Percentiles rank a stretch among this genome's conserved stretches.
Evolutionary conservation across 768 basidiomycete genomes (phyloP).

Genomic region (Russula olivacea): DNA sequence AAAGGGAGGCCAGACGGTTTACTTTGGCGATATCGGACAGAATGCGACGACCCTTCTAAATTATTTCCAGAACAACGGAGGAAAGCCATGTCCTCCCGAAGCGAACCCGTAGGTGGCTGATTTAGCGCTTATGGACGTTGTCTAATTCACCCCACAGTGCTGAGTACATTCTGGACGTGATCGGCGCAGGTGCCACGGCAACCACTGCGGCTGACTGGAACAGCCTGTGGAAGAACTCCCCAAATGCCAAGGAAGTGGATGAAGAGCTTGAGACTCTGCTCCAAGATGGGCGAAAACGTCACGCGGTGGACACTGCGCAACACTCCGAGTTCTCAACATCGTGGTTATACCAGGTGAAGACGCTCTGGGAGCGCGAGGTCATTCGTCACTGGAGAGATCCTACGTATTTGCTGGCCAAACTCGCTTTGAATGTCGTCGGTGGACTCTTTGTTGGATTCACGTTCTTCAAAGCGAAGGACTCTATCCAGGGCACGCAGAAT

Average conservation of each 20-base stretch:
- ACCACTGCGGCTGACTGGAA: constrained; percentile 45
- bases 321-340: constrained; percentile 35
- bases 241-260: constrained; percentile 36
- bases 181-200: constrained; percentile 52
- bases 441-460: constrained; percentile 41
- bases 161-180: constrained; percentile 47
- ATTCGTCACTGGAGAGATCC: constrained; percentile 38
- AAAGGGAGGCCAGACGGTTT: constrained; percentile 66
- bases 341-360: constrained; percentile 36
- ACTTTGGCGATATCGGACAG: constrained; percentile 63
- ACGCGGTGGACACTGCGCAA: constrained; percentile 26
- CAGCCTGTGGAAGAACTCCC: constrained; percentile 42
- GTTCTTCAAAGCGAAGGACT: constrained; percentile 35
- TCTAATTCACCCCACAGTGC: constrained; percentile 31
- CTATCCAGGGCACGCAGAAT: constrained; percentile 39
- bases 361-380: constrained; percentile 32
- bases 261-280: constrained; percentile 43
- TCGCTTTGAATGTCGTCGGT: constrained; percentile 33
- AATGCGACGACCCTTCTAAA: constrained; percentile 55
- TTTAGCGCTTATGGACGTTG: not conserved
- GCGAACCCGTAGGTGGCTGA: constrained; percentile 56
- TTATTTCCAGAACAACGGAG: constrained; percentile 75
- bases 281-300: constrained; percentile 32
- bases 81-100: constrained; percentile 49
- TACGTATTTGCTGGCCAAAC: constrained; percentile 37